These are phyloP conservation scores for Botrytis medusae DNA, from an alignment of 2,329 filamentous ascomycete genomes.

Conservation along the genomic window DNA sequence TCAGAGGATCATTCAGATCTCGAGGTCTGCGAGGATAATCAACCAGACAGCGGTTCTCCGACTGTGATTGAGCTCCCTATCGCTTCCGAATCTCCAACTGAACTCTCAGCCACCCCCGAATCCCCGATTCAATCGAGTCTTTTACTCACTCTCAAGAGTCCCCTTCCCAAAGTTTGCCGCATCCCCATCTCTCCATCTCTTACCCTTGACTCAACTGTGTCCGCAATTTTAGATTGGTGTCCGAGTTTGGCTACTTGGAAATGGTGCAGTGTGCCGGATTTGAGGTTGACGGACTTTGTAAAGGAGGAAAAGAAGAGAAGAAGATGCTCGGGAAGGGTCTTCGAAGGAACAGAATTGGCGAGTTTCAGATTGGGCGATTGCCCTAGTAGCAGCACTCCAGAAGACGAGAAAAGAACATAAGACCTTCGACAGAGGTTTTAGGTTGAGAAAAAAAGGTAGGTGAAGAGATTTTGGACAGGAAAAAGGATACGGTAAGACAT, in stretches of 20 bases:
- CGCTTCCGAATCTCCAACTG: background rate
- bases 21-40: background rate
- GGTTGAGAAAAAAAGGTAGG: background rate
- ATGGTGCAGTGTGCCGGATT: slow-evolving; percentile 16
- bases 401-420: background rate
- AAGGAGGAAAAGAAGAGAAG: background rate
- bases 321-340: background rate
- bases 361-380: background rate
- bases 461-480: background rate
- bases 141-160: too few relatives aligned
- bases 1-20: background rate
- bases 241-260: background rate
- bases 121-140: background rate
- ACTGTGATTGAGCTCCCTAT: background rate
- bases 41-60: too few relatives aligned
- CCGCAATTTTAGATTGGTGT: background rate
- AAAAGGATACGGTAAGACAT: too few relatives aligned
- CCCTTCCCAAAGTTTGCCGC: background rate
- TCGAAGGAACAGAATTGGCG: background rate
- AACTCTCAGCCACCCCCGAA: background rate
- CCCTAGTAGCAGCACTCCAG: background rate
- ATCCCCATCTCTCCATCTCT: background rate
- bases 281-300: background rate
- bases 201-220: background rate
- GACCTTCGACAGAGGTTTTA: background rate